These are phyloP conservation scores for Boletus subcaerulescens DNA, from an alignment of 768 basidiomycete genomes.

Conservation along the genomic window DNA sequence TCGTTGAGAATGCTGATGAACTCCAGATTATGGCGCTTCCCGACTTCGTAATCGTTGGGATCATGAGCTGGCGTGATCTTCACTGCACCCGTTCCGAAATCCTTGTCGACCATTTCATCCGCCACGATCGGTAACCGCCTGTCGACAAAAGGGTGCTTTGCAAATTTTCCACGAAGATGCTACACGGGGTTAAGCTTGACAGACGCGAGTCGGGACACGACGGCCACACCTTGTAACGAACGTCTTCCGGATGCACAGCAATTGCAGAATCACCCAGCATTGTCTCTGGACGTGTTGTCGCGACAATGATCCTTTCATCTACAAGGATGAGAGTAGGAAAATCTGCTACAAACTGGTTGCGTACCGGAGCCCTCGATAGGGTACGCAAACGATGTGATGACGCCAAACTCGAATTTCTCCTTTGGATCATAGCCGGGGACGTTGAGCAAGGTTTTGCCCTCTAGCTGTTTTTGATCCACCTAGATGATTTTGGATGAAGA, in stretches of 20 bases:
- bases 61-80: constrained; percentile 99
- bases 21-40: constrained; percentile 78
- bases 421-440: constrained; percentile 96
- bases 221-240: constrained; percentile 68
- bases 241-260: constrained; percentile 92
- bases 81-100: constrained; percentile 96
- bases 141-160: constrained; percentile 81
- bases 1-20: constrained; percentile 96
- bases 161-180: constrained; percentile 95
- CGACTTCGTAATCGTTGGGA: constrained; percentile 95
- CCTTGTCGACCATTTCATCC: constrained; percentile 89
- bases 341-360: constrained; percentile 7
- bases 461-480: constrained; percentile 91
- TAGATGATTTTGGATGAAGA: constrained; percentile 24
- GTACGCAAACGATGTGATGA: constrained; percentile 95
- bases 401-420: constrained; percentile 96
- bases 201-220: neutral
- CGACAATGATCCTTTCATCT: constrained; percentile 91
- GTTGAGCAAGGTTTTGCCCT: constrained; percentile 78
- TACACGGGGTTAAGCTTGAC: constrained; percentile 22
- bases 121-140: constrained; percentile 85
- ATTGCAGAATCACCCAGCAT: constrained; percentile 98
- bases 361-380: constrained; percentile 79
- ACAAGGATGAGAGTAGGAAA: neutral
- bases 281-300: constrained; percentile 97